Base-by-base conservation (phyloP, 345 rosid species). In the Toxicodendron radicans region DNA sequence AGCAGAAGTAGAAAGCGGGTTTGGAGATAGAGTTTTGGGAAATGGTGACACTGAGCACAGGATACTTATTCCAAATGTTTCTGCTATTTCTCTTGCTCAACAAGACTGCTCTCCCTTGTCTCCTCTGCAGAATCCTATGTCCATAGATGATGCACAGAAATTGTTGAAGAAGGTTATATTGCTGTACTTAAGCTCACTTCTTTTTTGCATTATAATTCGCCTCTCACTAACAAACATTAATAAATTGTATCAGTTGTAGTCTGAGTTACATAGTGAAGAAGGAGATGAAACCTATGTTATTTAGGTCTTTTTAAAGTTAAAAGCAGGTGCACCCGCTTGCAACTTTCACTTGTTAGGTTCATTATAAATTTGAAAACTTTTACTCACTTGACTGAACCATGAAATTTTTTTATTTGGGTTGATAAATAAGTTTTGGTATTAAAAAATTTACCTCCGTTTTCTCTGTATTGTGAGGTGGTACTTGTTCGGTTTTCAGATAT, bases 1-100 rank as follows among this genome's bases (percentile, higher is more conserved):
- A 32, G 90, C 79, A 52, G 99, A 95, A 80, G 5, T 95, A 61
- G 99, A 87, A 45, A 95, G 98, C 54, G 73, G 76, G 2, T 95
- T 93, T 83, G 99, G 69, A 3, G 99, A 93, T 12, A 95, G 85
- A 82, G 98, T 95, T 51, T 68, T 90, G 73, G 98, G 98, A 0
- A 68, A 76, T 53, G 76, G 68, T 70, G 74, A 84, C 81, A 90
- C 94, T 14, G 98, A 95, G 75, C 97, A 91, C 68, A 95, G 86
- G 84, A 91, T 91, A 74, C 83, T 95, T n/a, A 95, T 95, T 35
- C 99, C 97, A 20, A 83, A 74, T 27, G 60, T 86, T 24, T 86
- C 97, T 17, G 92, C 92, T 53, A 78, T 95, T 14, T 93, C 98
- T 14, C 98, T 95, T 63, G 70, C 97, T 1, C 82, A 86, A 78